phyloP scores from a whole-genome alignment of 176 grass and related monocot genomes.

The Ampelocalamus luodianensis region DNA sequence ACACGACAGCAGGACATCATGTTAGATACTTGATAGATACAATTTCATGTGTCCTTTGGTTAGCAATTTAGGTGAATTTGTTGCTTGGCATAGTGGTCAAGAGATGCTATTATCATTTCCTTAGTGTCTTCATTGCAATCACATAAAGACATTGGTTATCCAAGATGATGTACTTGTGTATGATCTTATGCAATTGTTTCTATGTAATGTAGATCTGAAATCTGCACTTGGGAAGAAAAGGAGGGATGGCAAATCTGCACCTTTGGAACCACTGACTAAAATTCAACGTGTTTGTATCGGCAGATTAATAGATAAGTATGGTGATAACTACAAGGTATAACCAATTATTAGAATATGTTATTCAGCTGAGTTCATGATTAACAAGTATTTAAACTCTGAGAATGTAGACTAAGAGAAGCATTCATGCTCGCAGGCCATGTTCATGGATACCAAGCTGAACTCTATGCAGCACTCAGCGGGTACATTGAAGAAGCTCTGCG shows the following conservation, averaged over 20 bases:
- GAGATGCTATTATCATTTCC: background rate
- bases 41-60: background rate
- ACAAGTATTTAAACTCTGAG: background rate
- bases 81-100: background rate
- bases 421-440: constrained; percentile 77
- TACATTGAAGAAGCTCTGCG: constrained; percentile 73
- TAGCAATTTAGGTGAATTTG: no score
- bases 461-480: constrained; percentile 82
- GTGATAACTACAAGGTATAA: constrained; percentile 82
- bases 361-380: background rate
- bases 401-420: constrained; percentile 17
- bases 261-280: constrained; percentile 68
- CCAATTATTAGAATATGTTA: background rate
- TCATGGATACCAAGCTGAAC: constrained; percentile 91
- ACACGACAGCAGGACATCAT: background rate
- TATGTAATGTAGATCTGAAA: constrained; percentile 71
- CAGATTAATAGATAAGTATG: constrained; percentile 88
- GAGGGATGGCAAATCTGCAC: constrained; percentile 71
- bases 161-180: constrained; percentile 2
- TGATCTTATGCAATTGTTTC: constrained; percentile 28
- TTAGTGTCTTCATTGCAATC: background rate
- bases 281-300: constrained; percentile 70
- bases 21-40: background rate
- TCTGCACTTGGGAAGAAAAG: constrained; percentile 87
- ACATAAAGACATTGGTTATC: background rate